These are phyloP conservation scores for Lactarius vividus DNA, from an alignment of 768 basidiomycete genomes.

Conservation along the genomic window DNA sequence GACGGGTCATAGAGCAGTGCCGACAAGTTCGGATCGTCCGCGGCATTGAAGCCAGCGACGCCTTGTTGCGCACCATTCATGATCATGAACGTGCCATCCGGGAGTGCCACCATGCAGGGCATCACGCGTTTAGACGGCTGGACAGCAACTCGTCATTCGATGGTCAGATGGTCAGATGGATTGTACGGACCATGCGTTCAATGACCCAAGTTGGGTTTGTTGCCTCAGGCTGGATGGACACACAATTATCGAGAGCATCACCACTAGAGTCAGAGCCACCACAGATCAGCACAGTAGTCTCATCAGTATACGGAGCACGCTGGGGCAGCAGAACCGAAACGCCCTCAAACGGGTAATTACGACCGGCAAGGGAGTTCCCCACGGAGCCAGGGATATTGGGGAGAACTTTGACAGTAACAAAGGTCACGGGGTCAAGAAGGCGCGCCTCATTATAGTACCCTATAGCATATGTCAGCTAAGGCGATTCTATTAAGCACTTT, in stretches of 20 bases:
- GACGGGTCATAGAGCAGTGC: constrained; percentile 71
- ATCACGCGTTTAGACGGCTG: constrained; percentile 74
- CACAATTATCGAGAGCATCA: constrained; percentile 64
- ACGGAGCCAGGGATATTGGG: constrained; percentile 78
- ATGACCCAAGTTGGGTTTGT: constrained; percentile 61
- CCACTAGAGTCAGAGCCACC: constrained; percentile 64
- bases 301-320: constrained; percentile 69
- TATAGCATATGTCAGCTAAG: constrained; percentile 30
- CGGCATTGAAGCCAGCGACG: constrained; percentile 69
- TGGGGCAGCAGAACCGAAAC: constrained; percentile 71
- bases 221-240: constrained; percentile 64
- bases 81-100: constrained; percentile 71
- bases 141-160: neutral
- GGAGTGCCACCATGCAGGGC: constrained; percentile 69
- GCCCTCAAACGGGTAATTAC: constrained; percentile 77
- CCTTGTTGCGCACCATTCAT: constrained; percentile 71
- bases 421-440: constrained; percentile 63
- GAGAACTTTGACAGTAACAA: constrained; percentile 54
- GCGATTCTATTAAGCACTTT: neutral
- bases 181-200: constrained; percentile 70
- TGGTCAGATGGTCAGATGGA: neutral
- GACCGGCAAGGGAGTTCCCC: constrained; percentile 64
- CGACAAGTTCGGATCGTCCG: constrained; percentile 28
- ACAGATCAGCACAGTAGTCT: constrained; percentile 64
- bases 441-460: constrained; percentile 82